Base-by-base conservation (phyloP, 163 green algal genomes). In the Chloromonas sp. region DNA sequence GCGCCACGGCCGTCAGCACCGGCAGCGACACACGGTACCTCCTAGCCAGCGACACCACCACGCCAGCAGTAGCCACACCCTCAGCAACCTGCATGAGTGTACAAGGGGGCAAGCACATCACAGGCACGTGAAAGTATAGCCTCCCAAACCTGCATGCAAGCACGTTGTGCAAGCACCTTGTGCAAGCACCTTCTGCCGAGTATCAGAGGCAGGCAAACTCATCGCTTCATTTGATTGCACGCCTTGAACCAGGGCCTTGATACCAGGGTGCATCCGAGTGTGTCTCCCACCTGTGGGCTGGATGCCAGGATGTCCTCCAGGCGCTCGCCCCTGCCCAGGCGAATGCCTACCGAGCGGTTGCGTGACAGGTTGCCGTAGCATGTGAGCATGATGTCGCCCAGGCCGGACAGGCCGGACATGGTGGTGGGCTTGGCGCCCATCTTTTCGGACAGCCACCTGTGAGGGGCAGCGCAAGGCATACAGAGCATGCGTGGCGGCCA, bases 351-450 rank as follows among this genome's bases (percentile, higher is more conserved):
- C 0, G 89, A 91, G 83, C 97, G 91, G 90, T 99, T 99, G 82
- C 97, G 94, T 0, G 92, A 97, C 3, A 99, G 92, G 85, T 89
- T 93, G 60, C 98, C 97, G 84, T 99, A 99, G 92, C 96, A 99
- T 3, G 97, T 99, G 78, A 99, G 94, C 95, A 99, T 99, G 90
- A 99, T 99, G 91, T 99, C 97, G 0, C 97, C 97, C 80, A 99
- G 90, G 1, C 97, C 97, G 60, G 94, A 96, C 14, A 98, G 82
- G 0, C 97, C 97, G 14, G 90, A 91, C 66, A 99, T 91, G 13
- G 97, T 99, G 57, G 92, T 93, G 1, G 95, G 86, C 85, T 96
- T 96, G 76, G 94, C 97, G 8, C 97, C 97, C 93, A 98, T 96
- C 87, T 97, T 98, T 84, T 96, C 93, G 0, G 94, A 93, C 58